Conservation (phyloP, 805 yeast genomes). For the Candida tallmaniae region DNA sequence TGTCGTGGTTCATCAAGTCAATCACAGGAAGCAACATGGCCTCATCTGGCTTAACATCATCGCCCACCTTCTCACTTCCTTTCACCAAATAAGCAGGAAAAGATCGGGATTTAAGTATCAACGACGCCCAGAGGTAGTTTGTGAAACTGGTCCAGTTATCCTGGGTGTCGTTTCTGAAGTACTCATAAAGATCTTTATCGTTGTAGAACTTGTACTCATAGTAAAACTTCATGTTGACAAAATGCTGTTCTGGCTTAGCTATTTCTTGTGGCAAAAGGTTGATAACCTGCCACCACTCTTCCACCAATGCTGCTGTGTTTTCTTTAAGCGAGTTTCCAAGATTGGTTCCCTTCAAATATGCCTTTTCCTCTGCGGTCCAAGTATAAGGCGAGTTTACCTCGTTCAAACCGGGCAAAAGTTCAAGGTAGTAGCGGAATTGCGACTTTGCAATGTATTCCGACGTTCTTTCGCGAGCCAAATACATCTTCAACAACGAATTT, state of each 20-base stretch:
- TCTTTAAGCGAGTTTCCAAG: constrained; percentile 50
- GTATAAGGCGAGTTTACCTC: constrained; percentile 59
- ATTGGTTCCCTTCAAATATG: constrained; percentile 63
- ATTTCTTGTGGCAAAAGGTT: constrained; percentile 25
- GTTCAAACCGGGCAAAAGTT: constrained; percentile 30
- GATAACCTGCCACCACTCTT: constrained; percentile 56
- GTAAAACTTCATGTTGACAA: constrained; percentile 38
- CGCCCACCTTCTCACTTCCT: constrained; percentile 25
- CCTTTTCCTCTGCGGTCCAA: constrained; percentile 54
- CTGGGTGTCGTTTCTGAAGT: constrained; percentile 17
- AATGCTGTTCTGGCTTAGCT: constrained; percentile 31
- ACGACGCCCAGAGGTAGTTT: constrained; percentile 71
- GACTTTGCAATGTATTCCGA: constrained; percentile 12
- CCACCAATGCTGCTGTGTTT: constrained; percentile 41
- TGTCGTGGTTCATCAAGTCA: constrained; percentile 74
- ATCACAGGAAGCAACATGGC: constrained; percentile 76
- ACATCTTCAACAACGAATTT: constrained; percentile 33
- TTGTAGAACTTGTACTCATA: constrained; percentile 38
- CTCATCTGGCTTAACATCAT: constrained; percentile 29
- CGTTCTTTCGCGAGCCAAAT: constrained; percentile 26
- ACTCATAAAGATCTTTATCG: constrained; percentile 31
- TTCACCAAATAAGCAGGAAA: constrained; percentile 69
- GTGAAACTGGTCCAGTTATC: constrained; percentile 61
- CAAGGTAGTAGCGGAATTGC: constrained; percentile 25
- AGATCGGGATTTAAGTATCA: constrained; percentile 70